Base-by-base conservation (phyloP, 2,329 filamentous ascomycete genomes). In the Nemania sp. region DNA sequence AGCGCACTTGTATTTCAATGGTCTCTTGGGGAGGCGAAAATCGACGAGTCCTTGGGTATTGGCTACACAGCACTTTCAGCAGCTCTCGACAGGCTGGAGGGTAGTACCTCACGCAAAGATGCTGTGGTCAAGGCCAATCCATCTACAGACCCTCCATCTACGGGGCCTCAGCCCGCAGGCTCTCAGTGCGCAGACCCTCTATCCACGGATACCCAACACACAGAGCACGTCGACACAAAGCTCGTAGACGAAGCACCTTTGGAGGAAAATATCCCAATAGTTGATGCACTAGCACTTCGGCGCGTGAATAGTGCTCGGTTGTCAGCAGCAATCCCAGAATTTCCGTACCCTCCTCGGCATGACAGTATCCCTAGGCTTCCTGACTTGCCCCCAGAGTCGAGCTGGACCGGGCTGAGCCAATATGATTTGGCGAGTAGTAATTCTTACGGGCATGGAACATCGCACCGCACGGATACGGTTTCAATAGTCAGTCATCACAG, bases 41-140 rank as follows among this genome's bases (percentile, higher is more conserved):
- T 81, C 14, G 83, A 86, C 60, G 78, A 79, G 14, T 78, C 82
- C 11, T 77, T 82, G 36, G 83, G 84, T 15, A 86, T 87, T 40
- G 86, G 86, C 37, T 89, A 86, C 64, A 84, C 84, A 1, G 84
- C 84, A 4, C 76, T 89, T 6, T 80, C 82, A 1, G 84, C 85
- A 8, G 85, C 85, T 3, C 76, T 89, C 9, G 81, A 86, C 39
- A 75, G 78, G 50, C 70, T 82, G 56, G 68, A 68, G 45, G 66
- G 65, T 49, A 61, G 60, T 19, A 64, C 61, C 30, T 61, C 69
- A 1, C 60, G 63, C 1, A 60, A 62, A n/a, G 57, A 53, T 20
- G 64, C 66, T 24, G 56, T 64, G 17, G 52, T 47, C 65, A 33
- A 68, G 68, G 61, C 64, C 17, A 60, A 26, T 19, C 22, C 44